A percentile compares a stretch with the other conserved stretches of the same genome.
phyloP scores from a whole-genome alignment of 2,329 filamentous ascomycete genomes.

The Colletotrichum sp. region DNA sequence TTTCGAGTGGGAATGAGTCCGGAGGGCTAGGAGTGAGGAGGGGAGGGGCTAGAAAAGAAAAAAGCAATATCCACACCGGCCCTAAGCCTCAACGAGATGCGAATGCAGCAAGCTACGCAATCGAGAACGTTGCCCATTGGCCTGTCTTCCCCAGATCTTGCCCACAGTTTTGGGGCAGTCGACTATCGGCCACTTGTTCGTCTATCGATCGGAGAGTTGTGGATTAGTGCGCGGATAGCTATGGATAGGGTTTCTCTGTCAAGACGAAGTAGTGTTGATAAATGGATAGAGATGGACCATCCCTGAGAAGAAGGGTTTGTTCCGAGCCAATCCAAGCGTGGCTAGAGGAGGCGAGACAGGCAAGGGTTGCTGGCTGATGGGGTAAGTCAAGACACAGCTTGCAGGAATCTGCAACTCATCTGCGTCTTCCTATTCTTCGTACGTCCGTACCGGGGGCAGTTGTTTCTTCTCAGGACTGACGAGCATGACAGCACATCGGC shows the following conservation, averaged over 20 bases:
- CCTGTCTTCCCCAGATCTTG: constrained; percentile 10
- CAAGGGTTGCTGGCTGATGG: not conserved
- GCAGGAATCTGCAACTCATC: constrained; percentile 19
- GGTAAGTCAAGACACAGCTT: constrained; percentile 1
- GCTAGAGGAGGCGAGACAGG: not conserved
- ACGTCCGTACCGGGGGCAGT: constrained; percentile 12
- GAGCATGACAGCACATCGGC: constrained; percentile 6
- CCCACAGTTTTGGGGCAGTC: not conserved
- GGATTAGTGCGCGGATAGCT: not conserved
- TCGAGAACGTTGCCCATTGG: not conserved
- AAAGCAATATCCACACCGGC: not conserved
- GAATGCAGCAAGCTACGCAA: not conserved
- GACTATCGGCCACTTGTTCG: not conserved
- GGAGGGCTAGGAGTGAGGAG: not conserved
- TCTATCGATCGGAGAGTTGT: constrained; percentile 10
- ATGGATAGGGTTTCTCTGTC: not conserved
- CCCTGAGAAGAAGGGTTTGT: not conserved
- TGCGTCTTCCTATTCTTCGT: constrained; percentile 7
- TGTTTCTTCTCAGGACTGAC: not conserved
- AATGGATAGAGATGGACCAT: not conserved
- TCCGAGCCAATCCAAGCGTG: not conserved
- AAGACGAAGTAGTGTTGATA: not conserved
- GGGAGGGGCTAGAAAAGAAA: not conserved
- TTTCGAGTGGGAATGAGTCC: not conserved
- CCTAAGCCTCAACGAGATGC: constrained; percentile 3